phyloP scores from a whole-genome alignment of 495 filamentous ascomycete species.

The Staphylotrichum tortipilum region DNA sequence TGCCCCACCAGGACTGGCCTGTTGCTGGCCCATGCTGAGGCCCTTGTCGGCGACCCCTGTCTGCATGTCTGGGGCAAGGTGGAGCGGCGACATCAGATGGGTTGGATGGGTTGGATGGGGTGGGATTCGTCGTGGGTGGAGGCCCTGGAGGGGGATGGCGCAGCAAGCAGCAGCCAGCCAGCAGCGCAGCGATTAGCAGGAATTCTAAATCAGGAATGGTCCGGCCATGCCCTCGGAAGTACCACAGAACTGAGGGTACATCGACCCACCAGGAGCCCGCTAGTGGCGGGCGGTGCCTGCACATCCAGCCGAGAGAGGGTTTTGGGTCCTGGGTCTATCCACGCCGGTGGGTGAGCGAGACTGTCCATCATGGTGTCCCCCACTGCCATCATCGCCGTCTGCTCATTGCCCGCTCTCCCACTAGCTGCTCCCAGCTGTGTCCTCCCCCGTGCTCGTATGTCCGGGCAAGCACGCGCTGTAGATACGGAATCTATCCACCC shows the following conservation, averaged over 20 bases:
- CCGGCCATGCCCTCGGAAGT: conserved; percentile 19
- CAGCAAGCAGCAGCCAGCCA: conserved; percentile 24
- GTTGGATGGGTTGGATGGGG: no score
- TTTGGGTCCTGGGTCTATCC: background rate
- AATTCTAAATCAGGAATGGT: conserved; percentile 29
- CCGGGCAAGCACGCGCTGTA: no score
- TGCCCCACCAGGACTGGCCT: conserved; percentile 20
- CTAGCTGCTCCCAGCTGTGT: no score
- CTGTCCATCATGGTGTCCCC: no score
- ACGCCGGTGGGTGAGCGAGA: no score
- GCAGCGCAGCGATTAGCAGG: conserved; percentile 23
- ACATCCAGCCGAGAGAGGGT: conserved; percentile 9
- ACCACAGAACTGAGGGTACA: conserved; percentile 20
- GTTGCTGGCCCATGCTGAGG: no score
- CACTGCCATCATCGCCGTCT: background rate
- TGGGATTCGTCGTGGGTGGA: no score
- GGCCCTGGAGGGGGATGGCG: conserved; percentile 24
- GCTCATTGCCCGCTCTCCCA: no score
- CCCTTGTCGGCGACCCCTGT: conserved; percentile 22
- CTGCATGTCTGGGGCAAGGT: conserved; percentile 42
- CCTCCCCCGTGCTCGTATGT: no score
- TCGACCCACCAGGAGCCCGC: conserved; percentile 1
- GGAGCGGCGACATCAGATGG: conserved; percentile 41
- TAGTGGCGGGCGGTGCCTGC: conserved; percentile 11
- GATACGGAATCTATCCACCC: no score